These are phyloP conservation scores for Lepiota brunneoincarnata DNA, from an alignment of 768 basidiomycete species.

Conservation along the genomic window DNA sequence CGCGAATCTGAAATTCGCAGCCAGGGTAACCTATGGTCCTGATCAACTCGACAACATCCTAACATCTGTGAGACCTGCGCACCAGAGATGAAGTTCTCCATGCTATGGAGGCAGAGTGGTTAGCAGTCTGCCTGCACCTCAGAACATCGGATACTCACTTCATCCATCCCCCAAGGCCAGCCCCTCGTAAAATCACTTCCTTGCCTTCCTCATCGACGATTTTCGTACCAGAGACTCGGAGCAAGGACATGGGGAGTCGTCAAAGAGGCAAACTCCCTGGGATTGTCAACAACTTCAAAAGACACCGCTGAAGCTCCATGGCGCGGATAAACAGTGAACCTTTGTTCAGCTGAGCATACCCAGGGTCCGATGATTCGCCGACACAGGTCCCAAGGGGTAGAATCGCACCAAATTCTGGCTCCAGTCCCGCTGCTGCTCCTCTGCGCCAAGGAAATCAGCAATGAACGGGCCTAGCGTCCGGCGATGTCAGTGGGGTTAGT, in stretches of 20 bases:
- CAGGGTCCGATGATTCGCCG: conserved; percentile 20
- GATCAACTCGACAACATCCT: background rate
- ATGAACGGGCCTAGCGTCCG: too few species aligned
- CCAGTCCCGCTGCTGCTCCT: too few species aligned
- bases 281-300: background rate
- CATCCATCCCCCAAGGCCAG: conserved; percentile 82
- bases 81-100: conserved; percentile 79
- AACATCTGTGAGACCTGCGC: background rate
- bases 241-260: conserved; percentile 38
- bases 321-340: conserved; percentile 3
- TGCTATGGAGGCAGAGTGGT: conserved; percentile 33
- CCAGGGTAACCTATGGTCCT: conserved; percentile 64
- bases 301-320: background rate
- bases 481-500: background rate
- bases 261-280: background rate
- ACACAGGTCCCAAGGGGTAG: too few species aligned
- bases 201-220: conserved; percentile 55
- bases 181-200: conserved; percentile 63
- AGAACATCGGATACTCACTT: conserved; percentile 45
- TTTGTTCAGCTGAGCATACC: conserved; percentile 4
- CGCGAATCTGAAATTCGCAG: conserved; percentile 76
- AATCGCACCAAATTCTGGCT: too few species aligned
- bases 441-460: too few species aligned
- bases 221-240: conserved; percentile 56
- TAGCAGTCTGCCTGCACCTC: background rate